Evolutionary conservation across 2,329 filamentous ascomycete genomes (phyloP).

Genomic region (Annulohypoxylon truncatum): DNA sequence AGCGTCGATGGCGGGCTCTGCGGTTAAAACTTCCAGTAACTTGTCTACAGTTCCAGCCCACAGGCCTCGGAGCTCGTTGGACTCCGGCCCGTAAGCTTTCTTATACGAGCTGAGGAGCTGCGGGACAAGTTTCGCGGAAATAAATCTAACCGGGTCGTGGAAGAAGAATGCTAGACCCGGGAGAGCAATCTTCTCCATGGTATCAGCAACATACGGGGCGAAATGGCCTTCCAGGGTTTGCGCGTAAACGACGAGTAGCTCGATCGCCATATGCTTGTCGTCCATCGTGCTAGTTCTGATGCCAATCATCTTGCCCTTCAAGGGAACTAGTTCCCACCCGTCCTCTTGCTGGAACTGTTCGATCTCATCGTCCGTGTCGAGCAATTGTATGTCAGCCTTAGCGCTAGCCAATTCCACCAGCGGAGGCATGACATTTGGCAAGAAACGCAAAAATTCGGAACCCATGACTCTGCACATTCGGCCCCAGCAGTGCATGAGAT

Average conservation of each 20-base stretch:
- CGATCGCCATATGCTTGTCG: conserved; percentile 99
- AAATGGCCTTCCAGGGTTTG: conserved; percentile 95
- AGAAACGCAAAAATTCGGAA: conserved; percentile 89
- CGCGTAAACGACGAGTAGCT: conserved; percentile 96
- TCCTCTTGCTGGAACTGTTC: conserved; percentile 94
- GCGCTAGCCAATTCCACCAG: conserved; percentile 90
- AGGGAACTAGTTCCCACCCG: conserved; percentile 95
- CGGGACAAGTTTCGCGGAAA: conserved; percentile 93
- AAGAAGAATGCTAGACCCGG: conserved; percentile 98
- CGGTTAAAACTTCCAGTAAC: conserved; percentile 90
- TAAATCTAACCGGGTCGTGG: conserved; percentile 95
- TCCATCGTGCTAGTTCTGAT: conserved; percentile 97
- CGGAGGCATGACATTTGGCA: conserved; percentile 93
- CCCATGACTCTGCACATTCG: conserved; percentile 97
- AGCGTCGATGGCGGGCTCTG: conserved; percentile 95
- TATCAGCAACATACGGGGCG: conserved; percentile 88
- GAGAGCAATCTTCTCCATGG: conserved; percentile 96
- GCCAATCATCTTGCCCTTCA: conserved; percentile 98
- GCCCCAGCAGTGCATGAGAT: conserved; percentile 98
- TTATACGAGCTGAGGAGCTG: conserved; percentile 95
- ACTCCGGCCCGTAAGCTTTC: conserved; percentile 85
- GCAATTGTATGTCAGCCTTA: conserved; percentile 95
- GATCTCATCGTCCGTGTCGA: conserved; percentile 95
- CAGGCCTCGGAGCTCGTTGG: conserved; percentile 80
- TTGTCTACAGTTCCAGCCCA: conserved; percentile 91